Evolutionary conservation across 371 early-diverging fungal genomes (phyloP).

Genomic region (Blyttiomyces sp.): DNA sequence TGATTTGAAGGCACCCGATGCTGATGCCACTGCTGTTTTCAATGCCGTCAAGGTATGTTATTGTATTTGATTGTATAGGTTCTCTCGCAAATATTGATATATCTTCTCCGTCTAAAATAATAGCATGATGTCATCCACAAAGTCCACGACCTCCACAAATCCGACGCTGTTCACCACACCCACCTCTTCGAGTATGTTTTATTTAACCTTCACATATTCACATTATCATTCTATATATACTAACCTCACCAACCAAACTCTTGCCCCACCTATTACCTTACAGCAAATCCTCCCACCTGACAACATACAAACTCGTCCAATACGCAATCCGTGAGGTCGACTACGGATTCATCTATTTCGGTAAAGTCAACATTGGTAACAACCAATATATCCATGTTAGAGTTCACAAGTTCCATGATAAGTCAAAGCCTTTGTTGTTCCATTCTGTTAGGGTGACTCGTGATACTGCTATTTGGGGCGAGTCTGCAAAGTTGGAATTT

Average conservation of each 20-base stretch:
- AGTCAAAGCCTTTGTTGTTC: neutral
- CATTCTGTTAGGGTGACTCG: conserved; percentile 1
- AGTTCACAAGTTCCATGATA: conserved; percentile 10
- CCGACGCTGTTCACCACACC: conserved; percentile 11
- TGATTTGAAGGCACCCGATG: neutral
- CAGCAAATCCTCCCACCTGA: neutral
- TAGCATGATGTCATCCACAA: conserved; percentile 6
- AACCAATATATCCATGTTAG: conserved; percentile 8
- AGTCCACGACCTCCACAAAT: conserved; percentile 12
- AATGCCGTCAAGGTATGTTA: neutral
- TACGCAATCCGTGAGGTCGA: conserved; percentile 8
- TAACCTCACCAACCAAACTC: no score
- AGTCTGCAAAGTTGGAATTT: conserved; percentile 3
- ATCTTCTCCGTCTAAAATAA: neutral
- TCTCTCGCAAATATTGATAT: no score
- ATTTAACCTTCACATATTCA: no score
- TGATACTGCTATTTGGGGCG: conserved; percentile 7
- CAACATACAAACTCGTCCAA: conserved; percentile 1
- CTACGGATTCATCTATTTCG: conserved; percentile 9
- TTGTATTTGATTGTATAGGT: neutral
- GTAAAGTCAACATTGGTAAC: conserved; percentile 5
- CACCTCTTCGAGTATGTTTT: conserved; percentile 2
- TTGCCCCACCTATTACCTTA: no score
- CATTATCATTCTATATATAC: no score
- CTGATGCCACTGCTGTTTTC: neutral